Base-by-base conservation (phyloP, 352 stramenopile genomes). In the Elongisporangium undulatum region DNA sequence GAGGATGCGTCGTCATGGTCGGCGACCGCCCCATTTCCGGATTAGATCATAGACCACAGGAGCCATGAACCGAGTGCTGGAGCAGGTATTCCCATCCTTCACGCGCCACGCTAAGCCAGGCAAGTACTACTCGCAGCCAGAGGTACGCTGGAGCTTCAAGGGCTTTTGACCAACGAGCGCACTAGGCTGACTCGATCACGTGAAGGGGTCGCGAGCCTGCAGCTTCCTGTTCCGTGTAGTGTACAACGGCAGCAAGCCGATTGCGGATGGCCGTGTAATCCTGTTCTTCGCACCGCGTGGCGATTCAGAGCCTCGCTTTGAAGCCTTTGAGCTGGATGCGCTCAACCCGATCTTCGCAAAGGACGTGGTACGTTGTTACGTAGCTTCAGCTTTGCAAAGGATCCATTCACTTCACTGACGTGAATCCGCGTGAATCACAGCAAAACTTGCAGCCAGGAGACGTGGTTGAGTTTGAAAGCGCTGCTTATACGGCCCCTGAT, bases 51-150 rank as follows among this genome's bases (percentile, higher is more conserved):
- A 59, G 10, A 21, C 23, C 17, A 58, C n/a, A 22, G 55, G 49
- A 41, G 58, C 54, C 4, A 91, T 91, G 82, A 89, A 91, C 51
- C 82, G 79, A 61, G 75, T 82, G 26, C 69, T 91, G 21, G 77
- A 91, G 67, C 82, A 71, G 23, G 72, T 79, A n/a, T 91, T 89
- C 63, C 74, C 75, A 20, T 48, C 77, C 59, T 90, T 85, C 64
- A 76, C 58, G 19, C 70, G 77, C 41, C 73, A 88, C 56, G 57
- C 58, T 6, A 55, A 56, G 3, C 16, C 62, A 15, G 67, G 71
- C 64, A 74, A 26, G 21, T 91, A 91, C 66, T 91, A 86, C 69
- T 77, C 71, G 45, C 79, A 77, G 58, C 77, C 77, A 7, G 79
- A 91, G 71, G 80, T 88, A 24, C 23, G 53, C 53, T 41, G 8